Evolutionary conservation across 495 filamentous ascomycete species (phyloP).

Genomic region (Aspergillus mulundensis): DNA sequence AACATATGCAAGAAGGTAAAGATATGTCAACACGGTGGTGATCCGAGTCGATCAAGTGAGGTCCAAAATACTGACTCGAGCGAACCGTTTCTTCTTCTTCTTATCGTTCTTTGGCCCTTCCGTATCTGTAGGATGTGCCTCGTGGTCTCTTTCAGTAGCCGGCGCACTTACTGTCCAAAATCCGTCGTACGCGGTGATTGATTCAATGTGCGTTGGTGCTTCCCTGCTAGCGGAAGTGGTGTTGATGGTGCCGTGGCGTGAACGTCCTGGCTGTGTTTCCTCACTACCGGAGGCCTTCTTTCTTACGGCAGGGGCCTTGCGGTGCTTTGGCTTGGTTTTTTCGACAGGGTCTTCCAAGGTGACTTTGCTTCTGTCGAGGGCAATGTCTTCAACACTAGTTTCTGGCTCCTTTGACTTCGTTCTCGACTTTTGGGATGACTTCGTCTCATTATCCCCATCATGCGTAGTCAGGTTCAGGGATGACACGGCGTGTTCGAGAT

Average conservation of each 20-base stretch:
- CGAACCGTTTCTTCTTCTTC: constrained; percentile 29
- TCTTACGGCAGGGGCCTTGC: neutral
- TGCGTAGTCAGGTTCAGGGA: constrained; percentile 3
- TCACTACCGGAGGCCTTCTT: neutral
- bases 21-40: neutral
- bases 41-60: constrained; percentile 20
- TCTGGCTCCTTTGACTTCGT: neutral
- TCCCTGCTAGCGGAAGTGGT: neutral
- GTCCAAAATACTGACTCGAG: constrained; percentile 39
- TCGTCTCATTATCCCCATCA: neutral
- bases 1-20: neutral
- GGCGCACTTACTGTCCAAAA: constrained; percentile 32
- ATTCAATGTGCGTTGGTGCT: constrained; percentile 24
- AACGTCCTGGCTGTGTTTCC: neutral
- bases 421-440: neutral
- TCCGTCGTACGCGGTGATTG: constrained; percentile 26
- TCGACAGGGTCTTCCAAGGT: neutral
- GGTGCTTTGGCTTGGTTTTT: neutral
- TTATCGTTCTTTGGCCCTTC: constrained; percentile 1
- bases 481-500: constrained; percentile 21
- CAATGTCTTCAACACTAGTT: neutral
- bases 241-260: neutral
- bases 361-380: neutral
- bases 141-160: constrained; percentile 1
- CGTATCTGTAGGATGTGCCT: constrained; percentile 1